Percentiles rank a stretch among this genome's conserved stretches.
phyloP scores from a whole-genome alignment of 192 early-diverging fungal species.

The Coemansia sp. region DNA sequence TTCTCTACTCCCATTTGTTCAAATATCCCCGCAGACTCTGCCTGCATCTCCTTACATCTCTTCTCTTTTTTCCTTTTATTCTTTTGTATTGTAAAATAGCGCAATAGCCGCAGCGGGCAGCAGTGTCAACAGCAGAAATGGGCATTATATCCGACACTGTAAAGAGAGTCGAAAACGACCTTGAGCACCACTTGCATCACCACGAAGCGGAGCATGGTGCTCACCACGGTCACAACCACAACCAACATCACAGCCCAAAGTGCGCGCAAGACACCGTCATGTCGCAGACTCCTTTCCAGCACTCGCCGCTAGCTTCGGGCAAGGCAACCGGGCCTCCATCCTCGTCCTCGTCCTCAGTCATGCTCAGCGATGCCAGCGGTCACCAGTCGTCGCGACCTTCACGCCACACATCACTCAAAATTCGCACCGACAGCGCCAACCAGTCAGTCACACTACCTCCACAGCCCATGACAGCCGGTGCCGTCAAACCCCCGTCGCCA shows the following conservation, averaged over 20 bases:
- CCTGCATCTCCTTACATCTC: too few relatives aligned
- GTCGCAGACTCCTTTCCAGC: constrained; percentile 1
- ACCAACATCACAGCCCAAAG: constrained; percentile 11
- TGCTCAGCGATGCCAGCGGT: constrained; percentile 6
- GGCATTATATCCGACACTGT: constrained; percentile 34
- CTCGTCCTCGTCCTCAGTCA: constrained; percentile 8
- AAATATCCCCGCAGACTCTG: background rate
- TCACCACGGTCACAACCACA: constrained; percentile 17
- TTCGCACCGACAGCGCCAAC: constrained; percentile 35
- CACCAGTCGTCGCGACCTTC: constrained; percentile 6
- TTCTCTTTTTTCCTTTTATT: too few relatives aligned
- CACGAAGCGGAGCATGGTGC: background rate
- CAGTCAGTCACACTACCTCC: constrained; percentile 20
- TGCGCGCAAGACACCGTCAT: constrained; percentile 6
- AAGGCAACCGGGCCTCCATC: constrained; percentile 9
- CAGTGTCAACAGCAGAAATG: constrained; percentile 11
- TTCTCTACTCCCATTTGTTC: background rate
- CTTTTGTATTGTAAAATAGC: background rate
- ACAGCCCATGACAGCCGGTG: constrained; percentile 41
- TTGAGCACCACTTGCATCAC: constrained; percentile 19
- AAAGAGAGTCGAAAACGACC: constrained; percentile 22
- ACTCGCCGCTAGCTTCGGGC: constrained; percentile 12
- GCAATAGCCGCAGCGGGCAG: background rate
- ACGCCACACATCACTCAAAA: constrained; percentile 34
- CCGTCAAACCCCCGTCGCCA: constrained; percentile 21